phyloP scores from a whole-genome alignment of 2,329 filamentous ascomycete genomes.

The Colletotrichum musicola region DNA sequence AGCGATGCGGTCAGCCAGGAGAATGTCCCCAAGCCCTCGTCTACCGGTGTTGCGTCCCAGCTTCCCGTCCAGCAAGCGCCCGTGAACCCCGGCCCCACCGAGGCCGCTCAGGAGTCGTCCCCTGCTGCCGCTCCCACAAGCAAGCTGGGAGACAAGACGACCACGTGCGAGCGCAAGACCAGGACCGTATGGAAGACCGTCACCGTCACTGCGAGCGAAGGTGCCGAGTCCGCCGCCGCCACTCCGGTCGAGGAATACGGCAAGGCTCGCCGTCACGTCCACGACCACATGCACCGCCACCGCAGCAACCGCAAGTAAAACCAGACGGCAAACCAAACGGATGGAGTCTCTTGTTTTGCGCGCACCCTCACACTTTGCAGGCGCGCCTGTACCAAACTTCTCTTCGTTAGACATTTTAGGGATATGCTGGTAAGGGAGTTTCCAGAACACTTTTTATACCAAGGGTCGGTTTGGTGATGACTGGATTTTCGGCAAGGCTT shows the following conservation, averaged over 20 bases:
- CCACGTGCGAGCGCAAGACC: constrained; percentile 45
- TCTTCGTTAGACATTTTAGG: constrained; percentile 40
- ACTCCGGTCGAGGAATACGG: constrained; percentile 32
- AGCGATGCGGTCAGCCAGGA: constrained; percentile 1
- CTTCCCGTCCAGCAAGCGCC: constrained; percentile 29
- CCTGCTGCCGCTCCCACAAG: constrained; percentile 38
- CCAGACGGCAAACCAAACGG: background rate
- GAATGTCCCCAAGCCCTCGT: constrained; percentile 5
- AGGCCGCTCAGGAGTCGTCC: constrained; percentile 7
- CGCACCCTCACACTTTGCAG: background rate
- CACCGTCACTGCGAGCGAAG: constrained; percentile 62
- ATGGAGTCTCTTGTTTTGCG: background rate
- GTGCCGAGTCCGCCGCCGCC: constrained; percentile 45
- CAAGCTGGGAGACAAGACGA: constrained; percentile 37
- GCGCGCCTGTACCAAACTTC: constrained; percentile 32
- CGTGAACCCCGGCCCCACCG: constrained; percentile 7
- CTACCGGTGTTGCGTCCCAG: constrained; percentile 15
- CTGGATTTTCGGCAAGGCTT: constrained; percentile 18
- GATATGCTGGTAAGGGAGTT: constrained; percentile 30
- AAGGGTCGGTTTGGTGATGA: constrained; percentile 20
- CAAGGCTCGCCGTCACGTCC: constrained; percentile 52
- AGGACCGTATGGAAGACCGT: constrained; percentile 60
- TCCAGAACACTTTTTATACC: constrained; percentile 20
- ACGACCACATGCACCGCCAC: constrained; percentile 52
- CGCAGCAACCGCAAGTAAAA: constrained; percentile 48